Conservation (phyloP, 305 asterid genomes). For the Euphrasia arctica region DNA sequence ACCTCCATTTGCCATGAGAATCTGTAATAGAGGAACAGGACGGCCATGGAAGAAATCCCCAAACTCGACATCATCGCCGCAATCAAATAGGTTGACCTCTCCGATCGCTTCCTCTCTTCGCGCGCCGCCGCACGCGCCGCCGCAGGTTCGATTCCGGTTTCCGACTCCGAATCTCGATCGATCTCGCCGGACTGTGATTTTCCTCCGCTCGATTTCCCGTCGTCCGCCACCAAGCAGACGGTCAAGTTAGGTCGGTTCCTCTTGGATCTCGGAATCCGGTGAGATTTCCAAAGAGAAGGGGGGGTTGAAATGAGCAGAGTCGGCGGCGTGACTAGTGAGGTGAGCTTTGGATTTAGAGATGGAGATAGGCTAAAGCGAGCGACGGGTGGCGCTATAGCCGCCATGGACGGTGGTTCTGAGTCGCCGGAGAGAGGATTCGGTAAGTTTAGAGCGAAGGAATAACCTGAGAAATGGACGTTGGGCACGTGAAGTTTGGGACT, state of each 20-base stretch:
- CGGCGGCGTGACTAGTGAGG: constrained; percentile 20
- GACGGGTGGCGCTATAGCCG: constrained; percentile 39
- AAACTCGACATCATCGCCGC: constrained; percentile 96
- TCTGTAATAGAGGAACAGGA: constrained; percentile 73
- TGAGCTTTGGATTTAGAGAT: constrained; percentile 33
- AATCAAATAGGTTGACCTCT: constrained; percentile 71
- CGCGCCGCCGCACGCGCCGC: constrained; percentile 49
- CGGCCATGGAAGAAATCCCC: constrained; percentile 81
- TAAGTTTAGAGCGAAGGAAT: constrained; percentile 29
- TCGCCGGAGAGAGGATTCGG: constrained; percentile 7
- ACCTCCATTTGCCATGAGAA: constrained; percentile 99
- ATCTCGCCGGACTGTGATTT: constrained; percentile 10
- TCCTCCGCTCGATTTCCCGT: constrained; percentile 35
- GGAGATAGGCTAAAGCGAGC: constrained; percentile 31
- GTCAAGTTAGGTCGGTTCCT: constrained; percentile 39
- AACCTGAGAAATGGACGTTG: constrained; percentile 27
- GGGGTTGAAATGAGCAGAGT: constrained; percentile 10
- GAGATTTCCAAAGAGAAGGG: constrained; percentile 25
- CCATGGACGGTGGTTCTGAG: constrained; percentile 47
- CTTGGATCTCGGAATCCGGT: constrained; percentile 23
- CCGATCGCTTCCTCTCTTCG: constrained; percentile 71
- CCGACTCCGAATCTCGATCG: constrained; percentile 9
- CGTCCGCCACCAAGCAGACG: constrained; percentile 54
- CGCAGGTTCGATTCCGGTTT: constrained; percentile 28
- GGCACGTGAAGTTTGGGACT: constrained; percentile 32